A percentile compares a stretch with the other conserved stretches of the same genome.
Conservation (phyloP, 2,329 filamentous ascomycete genomes). For the Lachnellula hyalina region DNA sequence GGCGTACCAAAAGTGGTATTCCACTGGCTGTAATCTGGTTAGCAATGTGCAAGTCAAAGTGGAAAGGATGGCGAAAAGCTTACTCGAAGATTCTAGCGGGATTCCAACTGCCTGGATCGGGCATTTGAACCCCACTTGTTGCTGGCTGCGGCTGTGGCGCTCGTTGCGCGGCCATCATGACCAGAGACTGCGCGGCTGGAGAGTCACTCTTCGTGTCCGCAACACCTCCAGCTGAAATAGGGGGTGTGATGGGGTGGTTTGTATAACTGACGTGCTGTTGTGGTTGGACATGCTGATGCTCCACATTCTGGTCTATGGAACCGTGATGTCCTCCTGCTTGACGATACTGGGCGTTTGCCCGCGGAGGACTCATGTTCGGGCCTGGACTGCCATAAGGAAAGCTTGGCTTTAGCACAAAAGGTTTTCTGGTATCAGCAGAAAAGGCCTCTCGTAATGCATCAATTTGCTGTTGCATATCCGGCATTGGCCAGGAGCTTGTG, state of each 20-base stretch:
- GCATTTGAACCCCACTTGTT: slow-evolving; percentile 52
- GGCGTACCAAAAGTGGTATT: slow-evolving; percentile 79
- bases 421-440: slow-evolving; percentile 75
- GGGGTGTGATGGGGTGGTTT: slow-evolving; percentile 72
- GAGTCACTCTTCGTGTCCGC: slow-evolving; percentile 70
- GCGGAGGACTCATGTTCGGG: slow-evolving; percentile 22
- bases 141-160: slow-evolving; percentile 33
- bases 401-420: slow-evolving; percentile 81
- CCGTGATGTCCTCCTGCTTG: slow-evolving; percentile 19
- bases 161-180: slow-evolving; percentile 58
- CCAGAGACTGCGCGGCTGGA: slow-evolving; percentile 64
- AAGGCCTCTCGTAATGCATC: slow-evolving; percentile 86
- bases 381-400: slow-evolving; percentile 80
- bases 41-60: slow-evolving; percentile 12
- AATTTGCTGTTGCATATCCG: slow-evolving; percentile 85
- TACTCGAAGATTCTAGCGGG: slow-evolving; percentile 87
- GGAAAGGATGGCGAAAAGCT: slow-evolving; percentile 36
- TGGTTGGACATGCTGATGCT: slow-evolving; percentile 46
- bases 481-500: slow-evolving; percentile 77
- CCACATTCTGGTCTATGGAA: slow-evolving; percentile 38
- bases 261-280: slow-evolving; percentile 60
- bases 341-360: slow-evolving; percentile 24
- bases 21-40: slow-evolving; percentile 67
- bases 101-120: slow-evolving; percentile 70
- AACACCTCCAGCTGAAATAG: slow-evolving; percentile 66